Evolutionary conservation across 176 grass and related monocot genomes (phyloP).

Genomic region (maize (Zea mays)): DNA sequence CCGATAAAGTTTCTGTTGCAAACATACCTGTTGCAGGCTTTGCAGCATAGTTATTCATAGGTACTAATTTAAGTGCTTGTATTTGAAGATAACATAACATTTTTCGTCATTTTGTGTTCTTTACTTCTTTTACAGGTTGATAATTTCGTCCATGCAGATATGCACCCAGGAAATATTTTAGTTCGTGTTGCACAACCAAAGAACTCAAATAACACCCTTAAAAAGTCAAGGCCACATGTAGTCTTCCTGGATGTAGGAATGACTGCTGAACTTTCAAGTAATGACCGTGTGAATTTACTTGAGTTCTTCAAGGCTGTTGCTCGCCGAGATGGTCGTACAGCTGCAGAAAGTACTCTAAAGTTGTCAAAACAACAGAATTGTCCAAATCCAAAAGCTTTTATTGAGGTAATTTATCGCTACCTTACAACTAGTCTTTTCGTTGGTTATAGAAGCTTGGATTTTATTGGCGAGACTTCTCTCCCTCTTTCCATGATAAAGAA

Average conservation of each 20-base stretch:
- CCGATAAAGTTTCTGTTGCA: neutral
- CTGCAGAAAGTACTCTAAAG: slow-evolving; percentile 79
- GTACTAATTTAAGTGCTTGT: neutral
- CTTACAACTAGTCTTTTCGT: slow-evolving; percentile 3
- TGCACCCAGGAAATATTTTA: slow-evolving; percentile 99
- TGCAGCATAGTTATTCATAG: slow-evolving; percentile 9
- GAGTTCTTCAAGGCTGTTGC: slow-evolving; percentile 98
- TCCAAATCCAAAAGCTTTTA: slow-evolving; percentile 90
- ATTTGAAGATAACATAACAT: slow-evolving; percentile 15
- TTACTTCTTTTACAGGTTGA: slow-evolving; percentile 86
- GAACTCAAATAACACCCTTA: slow-evolving; percentile 53
- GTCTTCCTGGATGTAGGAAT: slow-evolving; percentile 98
- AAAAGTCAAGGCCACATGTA: slow-evolving; percentile 89
- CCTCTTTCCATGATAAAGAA: neutral
- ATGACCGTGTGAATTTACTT: slow-evolving; percentile 84
- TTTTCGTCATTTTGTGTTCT: slow-evolving; percentile 13
- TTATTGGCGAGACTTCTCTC: neutral
- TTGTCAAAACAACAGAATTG: slow-evolving; percentile 89
- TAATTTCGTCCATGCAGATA: slow-evolving; percentile 98
- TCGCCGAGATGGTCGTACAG: slow-evolving; percentile 73
- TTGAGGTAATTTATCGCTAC: slow-evolving; percentile 62
- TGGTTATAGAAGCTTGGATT: neutral
- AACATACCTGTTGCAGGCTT: slow-evolving; percentile 10
- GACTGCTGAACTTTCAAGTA: slow-evolving; percentile 92
- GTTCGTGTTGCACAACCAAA: slow-evolving; percentile 71